Base-by-base conservation (phyloP, 306 rosid species). In the Adenanthera pavonina region DNA sequence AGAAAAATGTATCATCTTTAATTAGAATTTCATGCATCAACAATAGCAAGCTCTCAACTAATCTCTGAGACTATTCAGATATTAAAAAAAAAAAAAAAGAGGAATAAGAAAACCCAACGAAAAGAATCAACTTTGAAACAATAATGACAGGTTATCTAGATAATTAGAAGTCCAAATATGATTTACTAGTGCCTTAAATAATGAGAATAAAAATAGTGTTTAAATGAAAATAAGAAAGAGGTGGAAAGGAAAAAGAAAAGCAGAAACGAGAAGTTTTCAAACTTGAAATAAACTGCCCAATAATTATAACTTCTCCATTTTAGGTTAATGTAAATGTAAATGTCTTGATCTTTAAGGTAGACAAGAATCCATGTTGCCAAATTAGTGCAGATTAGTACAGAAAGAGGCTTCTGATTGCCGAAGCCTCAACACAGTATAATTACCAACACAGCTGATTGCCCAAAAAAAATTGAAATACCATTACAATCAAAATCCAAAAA, bases 1-100 rank as follows among this genome's bases (percentile, higher is more conserved):
- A 95, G 88, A 85, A 91, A 87, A 84, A 88, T 85, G 72, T 36
- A 79, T 84, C 85, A 78, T 84, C 85, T 86, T 79, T 62, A 72
- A 81, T 74, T 12, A 78, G 51, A 76, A 54, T 78, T 79, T 56
- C 85, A 69, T 25, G 52, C 59, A 73, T 78, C 69, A 80, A 30
- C 33, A 44, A 25, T 34, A 53, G 38, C 72, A 83, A 52, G 47
- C 14, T 6, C 52, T 19, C 43, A 54, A 66, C 62, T 38, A 65
- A 33, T 68, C 43, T 62, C 33, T 30, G 11, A 47, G 14, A 30
- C 68, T 44, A 69, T 25, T 68, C 62, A 69, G 57, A 51, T 5
- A 38, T 25, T 25, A 25, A 25, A 25, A 25, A 25, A 25, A 25
- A 25, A 25, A 25, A 25, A 25, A 25, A 25, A 66, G 20, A 75